Conservation (phyloP, 495 filamentous ascomycete genomes). For the Daldinia loculata region DNA sequence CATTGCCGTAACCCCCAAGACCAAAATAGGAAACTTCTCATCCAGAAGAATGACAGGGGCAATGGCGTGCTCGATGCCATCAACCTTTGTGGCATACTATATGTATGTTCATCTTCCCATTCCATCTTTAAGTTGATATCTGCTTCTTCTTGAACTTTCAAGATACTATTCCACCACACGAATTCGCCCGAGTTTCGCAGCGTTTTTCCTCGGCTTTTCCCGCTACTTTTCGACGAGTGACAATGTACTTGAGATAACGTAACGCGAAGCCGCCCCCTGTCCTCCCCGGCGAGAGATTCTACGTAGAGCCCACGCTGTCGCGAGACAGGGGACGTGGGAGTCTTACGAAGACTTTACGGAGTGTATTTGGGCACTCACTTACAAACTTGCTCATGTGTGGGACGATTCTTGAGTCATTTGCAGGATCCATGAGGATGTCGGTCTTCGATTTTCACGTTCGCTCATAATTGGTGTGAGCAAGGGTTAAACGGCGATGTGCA, state of each 20-base stretch:
- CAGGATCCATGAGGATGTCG: constrained; percentile 10
- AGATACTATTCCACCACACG: not conserved
- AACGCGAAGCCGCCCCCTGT: not conserved
- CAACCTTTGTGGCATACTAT: constrained; percentile 29
- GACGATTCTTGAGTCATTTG: not conserved
- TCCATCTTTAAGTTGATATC: constrained; percentile 9
- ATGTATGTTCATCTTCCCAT: constrained; percentile 24
- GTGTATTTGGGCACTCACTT: constrained; percentile 3
- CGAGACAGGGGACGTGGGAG: constrained; percentile 2
- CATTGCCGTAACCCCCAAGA: not conserved
- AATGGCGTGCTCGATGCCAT: constrained; percentile 36
- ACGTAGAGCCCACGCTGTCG: not conserved
- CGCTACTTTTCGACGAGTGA: constrained; percentile 3
- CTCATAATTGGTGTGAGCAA: constrained; percentile 11
- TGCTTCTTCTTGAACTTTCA: constrained; percentile 1
- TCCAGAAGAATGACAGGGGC: constrained; percentile 22
- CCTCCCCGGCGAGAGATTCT: not conserved
- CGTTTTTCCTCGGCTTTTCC: constrained; percentile 18
- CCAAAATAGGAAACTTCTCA: constrained; percentile 14
- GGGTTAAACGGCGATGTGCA: constrained; percentile 6
- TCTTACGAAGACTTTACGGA: constrained; percentile 27
- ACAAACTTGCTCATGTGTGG: constrained; percentile 29
- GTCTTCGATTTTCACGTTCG: constrained; percentile 7
- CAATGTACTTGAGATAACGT: not conserved
- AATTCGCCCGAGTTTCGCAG: constrained; percentile 22